Evolutionary conservation across 805 yeast genomes (phyloP).

Genomic region (Candida schatavii): DNA sequence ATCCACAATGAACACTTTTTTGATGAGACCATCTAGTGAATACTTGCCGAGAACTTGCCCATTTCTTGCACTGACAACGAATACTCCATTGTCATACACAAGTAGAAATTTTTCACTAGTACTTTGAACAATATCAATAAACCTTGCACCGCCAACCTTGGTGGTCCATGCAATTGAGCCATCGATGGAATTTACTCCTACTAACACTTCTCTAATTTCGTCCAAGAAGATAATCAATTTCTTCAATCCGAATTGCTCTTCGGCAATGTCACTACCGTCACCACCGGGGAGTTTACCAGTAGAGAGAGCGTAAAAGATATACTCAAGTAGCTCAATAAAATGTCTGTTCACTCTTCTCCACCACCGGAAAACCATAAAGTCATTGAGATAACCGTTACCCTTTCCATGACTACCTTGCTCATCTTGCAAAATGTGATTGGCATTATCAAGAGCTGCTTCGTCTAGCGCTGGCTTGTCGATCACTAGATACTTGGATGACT

Average conservation of each 20-base stretch:
- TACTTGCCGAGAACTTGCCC: constrained; percentile 15
- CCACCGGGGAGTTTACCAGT: neutral
- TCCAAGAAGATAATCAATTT: constrained; percentile 31
- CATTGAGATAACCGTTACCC: constrained; percentile 5
- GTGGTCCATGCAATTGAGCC: constrained; percentile 41
- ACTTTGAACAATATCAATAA: constrained; percentile 1
- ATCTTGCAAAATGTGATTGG: constrained; percentile 32
- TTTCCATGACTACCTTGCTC: constrained; percentile 12
- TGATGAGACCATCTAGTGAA: constrained; percentile 6
- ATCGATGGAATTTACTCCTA: constrained; percentile 41
- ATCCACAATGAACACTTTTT: constrained; percentile 7
- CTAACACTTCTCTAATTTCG: constrained; percentile 22
- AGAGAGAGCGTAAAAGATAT: neutral
- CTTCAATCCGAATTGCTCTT: constrained; percentile 28
- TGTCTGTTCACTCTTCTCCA: constrained; percentile 29
- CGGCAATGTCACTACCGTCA: constrained; percentile 4
- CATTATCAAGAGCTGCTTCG: constrained; percentile 23
- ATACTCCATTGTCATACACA: constrained; percentile 11
- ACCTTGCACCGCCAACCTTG: constrained; percentile 8
- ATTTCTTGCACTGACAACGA: constrained; percentile 12
- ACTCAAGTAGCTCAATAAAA: constrained; percentile 22
- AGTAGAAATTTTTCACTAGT: constrained; percentile 11
- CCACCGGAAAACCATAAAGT: constrained; percentile 21
- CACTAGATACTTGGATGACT: constrained; percentile 15
- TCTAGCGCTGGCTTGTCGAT: constrained; percentile 27